A percentile compares a stretch with the other conserved stretches of the same genome.
Evolutionary conservation across 345 rosid species (phyloP).

Genomic region (Heritiera fomes): DNA sequence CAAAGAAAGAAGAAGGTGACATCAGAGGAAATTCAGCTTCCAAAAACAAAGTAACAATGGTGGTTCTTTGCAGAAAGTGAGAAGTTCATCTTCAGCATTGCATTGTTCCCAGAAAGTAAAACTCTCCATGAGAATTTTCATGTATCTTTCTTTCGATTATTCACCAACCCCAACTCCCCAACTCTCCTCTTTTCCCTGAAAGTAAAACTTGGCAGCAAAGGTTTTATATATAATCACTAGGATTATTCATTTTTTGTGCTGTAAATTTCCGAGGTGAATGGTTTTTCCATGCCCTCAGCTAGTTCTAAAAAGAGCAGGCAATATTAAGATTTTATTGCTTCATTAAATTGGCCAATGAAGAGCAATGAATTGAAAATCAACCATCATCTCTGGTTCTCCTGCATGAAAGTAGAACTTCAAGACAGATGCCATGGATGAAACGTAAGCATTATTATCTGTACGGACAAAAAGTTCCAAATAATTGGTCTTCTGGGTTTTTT

Average conservation of each 20-base stretch:
- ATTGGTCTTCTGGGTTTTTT: not conserved
- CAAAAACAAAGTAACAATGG: not conserved
- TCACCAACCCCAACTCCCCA: no score
- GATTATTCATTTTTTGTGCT: not conserved
- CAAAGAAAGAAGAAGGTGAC: slow-evolving; percentile 9
- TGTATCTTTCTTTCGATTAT: not conserved
- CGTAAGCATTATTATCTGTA: not conserved
- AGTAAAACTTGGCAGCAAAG: not conserved
- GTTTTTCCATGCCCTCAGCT: not conserved
- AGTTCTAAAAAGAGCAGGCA: no score
- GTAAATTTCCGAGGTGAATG: not conserved
- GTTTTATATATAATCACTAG: not conserved
- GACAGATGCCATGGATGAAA: slow-evolving; percentile 9
- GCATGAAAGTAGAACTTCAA: slow-evolving; percentile 5
- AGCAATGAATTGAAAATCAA: no score
- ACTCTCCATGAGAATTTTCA: not conserved
- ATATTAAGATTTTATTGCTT: no score
- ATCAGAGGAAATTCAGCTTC: slow-evolving; percentile 13
- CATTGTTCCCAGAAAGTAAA: not conserved
- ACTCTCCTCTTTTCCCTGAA: no score
- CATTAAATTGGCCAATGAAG: no score
- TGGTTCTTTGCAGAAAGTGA: not conserved
- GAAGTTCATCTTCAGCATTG: not conserved
- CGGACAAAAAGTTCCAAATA: not conserved
- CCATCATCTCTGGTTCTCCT: not conserved